Evolutionary conservation across 2,329 filamentous ascomycete genomes (phyloP), one percentile per base, ranked within the genome.

Genomic region (Fusarium pininemorale): DNA sequence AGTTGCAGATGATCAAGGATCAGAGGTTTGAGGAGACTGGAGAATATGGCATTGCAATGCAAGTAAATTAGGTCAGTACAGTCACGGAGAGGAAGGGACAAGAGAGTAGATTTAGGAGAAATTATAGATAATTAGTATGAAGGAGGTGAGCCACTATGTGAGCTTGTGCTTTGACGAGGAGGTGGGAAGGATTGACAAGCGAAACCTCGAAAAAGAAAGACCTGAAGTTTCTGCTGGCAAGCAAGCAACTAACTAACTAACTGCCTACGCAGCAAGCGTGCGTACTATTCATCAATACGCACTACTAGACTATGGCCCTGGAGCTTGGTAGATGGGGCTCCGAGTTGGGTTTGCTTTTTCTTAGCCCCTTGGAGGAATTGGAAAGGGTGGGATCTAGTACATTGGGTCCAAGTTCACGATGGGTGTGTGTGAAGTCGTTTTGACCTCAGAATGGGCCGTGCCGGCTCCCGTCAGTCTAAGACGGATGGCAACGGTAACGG

Each of bases 301-400:
- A 60, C 54, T 66, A 66, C 24, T 59, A 59, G 56, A 59, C 48
- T 55, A 44, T 60, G 67, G 69, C 70, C 63, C 72, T 68, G 73
- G 37, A 70, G 69, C 57, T 69, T 66, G 62, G 70, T 70, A 76
- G 66, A 76, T 62, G 63, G 69, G 76, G 63, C 66, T 78, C 61
- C 55, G 45, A 55, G 58, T 71, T 58, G 53, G 62, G 68, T 62
- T 78, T 77, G 75, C 75, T 78, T 78, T 78, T 78, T 77, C 63
- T 57, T 57, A 63, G 20, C 75, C 72, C 76, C 73, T 77, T 70
- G 72, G 60, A 51, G 44, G 32, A 60, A 39, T 55, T 42, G 51
- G 32, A 71, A 72, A 65, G 76, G 61, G 76, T 78, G 73, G 75
- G 68, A 77, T 78, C 67, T 77, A 63, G 69, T 74, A 73, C 76